Conservation (phyloP, 202 grass and related monocot genomes). For the Schoenoplectus triqueter region DNA sequence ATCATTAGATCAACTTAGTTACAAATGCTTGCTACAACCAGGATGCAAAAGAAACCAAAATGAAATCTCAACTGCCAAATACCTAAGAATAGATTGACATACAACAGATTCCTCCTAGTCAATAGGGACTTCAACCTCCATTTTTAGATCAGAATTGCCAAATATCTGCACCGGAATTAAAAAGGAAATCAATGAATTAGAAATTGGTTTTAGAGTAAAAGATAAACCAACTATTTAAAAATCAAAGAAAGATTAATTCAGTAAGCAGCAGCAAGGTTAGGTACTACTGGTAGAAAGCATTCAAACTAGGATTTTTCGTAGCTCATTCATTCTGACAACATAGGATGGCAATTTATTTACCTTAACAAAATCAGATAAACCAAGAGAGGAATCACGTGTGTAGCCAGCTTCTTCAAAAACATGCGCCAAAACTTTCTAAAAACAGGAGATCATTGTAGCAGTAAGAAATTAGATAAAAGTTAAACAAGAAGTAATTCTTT, state of each 20-base stretch:
- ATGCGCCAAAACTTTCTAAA: constrained; percentile 66
- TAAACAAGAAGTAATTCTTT: neutral
- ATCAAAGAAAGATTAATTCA: constrained; percentile 9
- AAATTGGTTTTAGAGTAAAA: constrained; percentile 17
- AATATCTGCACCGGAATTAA: constrained; percentile 46
- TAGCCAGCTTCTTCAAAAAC: constrained; percentile 88
- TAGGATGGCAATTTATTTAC: constrained; percentile 41
- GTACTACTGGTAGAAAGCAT: constrained; percentile 1
- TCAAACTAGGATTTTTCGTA: neutral
- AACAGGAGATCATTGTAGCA: constrained; percentile 25
- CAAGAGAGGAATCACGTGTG: constrained; percentile 62
- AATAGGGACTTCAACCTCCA: constrained; percentile 88
- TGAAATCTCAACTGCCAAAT: constrained; percentile 7
- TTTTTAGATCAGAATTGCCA: constrained; percentile 66
- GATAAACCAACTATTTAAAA: constrained; percentile 26
- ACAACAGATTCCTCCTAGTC: constrained; percentile 48
- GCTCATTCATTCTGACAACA: neutral
- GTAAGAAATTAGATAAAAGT: neutral
- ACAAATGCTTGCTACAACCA: constrained; percentile 20
- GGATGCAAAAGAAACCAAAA: neutral
- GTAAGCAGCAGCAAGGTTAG: constrained; percentile 23
- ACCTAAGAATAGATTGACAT: constrained; percentile 17
- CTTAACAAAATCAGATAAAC: constrained; percentile 75
- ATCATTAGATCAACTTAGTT: constrained; percentile 4
- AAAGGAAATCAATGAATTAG: neutral